Base-by-base conservation (phyloP, 768 basidiomycete species). In the Sporobolomyces roseus region DNA sequence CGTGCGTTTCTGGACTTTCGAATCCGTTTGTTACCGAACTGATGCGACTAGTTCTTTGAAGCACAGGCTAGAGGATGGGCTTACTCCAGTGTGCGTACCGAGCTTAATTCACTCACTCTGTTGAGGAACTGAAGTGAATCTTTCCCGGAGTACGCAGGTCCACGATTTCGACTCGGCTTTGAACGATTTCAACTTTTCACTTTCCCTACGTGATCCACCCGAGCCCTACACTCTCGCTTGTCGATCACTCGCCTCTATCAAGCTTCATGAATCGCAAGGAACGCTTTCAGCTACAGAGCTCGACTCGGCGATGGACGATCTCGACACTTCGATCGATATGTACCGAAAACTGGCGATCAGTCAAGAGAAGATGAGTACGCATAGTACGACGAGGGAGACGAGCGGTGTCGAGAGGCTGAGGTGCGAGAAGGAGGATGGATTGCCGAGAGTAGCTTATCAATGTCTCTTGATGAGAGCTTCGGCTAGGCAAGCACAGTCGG, bases 181-280 rank as follows among this genome's bases (percentile, higher is more conserved):
- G 2, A 52, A 63, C 38, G 70, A 72, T n/a, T 67, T 72, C 23
- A 13, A 7, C 17, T 72, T 67, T 46, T 48, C 48, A 4, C 33
- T 63, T 0, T 45, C 53, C 8, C 48, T 72, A 4, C 46, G 48
- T 2, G 35, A 61, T 17, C 65, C 62, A 23, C 49, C 63, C 7
- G 70, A 72, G 23, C 70, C 70, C 1, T 72, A 72, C 43, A 35
- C 70, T 1, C 32, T 64, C 13, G 65, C 70, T 13, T 72, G 70
- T 25, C 70, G 58, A 6, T 51, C 52, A 3, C 66, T 72, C 54
- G 58, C 70, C 7, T 29, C 53, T 45, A 46, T 72, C 63, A 64
- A 68, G 10, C 48, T 25, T 27, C 56, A 49, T n/a, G 64, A 67
- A 30, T n/a, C 52, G 1, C 3, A 38, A 48, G 43, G 54, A n/a